phyloP scores from a whole-genome alignment of 306 rosid species.

The Comarum palustre region DNA sequence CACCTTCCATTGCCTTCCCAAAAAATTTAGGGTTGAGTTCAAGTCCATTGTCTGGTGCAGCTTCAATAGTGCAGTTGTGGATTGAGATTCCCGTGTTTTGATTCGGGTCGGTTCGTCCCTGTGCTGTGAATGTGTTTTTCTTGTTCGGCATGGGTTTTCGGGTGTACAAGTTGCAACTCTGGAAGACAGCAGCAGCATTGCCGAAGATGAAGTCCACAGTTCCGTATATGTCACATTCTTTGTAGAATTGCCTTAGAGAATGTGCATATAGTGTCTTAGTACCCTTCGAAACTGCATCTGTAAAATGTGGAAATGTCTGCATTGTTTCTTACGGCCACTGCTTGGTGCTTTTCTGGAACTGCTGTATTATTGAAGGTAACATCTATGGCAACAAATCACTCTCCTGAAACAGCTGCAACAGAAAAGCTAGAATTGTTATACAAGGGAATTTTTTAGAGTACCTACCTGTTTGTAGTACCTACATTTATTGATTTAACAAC shows the following conservation, averaged over 20 bases:
- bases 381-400: too few species aligned
- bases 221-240: conserved; percentile 65
- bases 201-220: conserved; percentile 82
- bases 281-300: conserved; percentile 78
- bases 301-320: conserved; percentile 77
- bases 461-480: too few species aligned
- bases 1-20: conserved; percentile 70
- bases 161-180: conserved; percentile 52
- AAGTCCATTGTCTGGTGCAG: conserved; percentile 44
- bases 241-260: conserved; percentile 72
- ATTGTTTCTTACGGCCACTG: conserved; percentile 67
- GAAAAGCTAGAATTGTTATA: too few species aligned
- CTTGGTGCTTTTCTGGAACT: too few species aligned
- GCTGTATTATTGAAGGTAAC: too few species aligned
- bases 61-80: conserved; percentile 66
- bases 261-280: conserved; percentile 83
- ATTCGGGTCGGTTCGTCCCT: conserved; percentile 64
- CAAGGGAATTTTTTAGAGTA: too few species aligned
- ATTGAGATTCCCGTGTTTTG: conserved; percentile 69
- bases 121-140: conserved; percentile 59
- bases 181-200: conserved; percentile 71
- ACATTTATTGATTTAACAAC: too few species aligned
- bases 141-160: conserved; percentile 50
- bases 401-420: too few species aligned
- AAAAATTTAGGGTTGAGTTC: conserved; percentile 28